Percentiles rank a stretch among this genome's conserved stretches.
Evolutionary conservation across 2,329 filamentous ascomycete species (phyloP).

Genomic region (Sarocladium strictum): DNA sequence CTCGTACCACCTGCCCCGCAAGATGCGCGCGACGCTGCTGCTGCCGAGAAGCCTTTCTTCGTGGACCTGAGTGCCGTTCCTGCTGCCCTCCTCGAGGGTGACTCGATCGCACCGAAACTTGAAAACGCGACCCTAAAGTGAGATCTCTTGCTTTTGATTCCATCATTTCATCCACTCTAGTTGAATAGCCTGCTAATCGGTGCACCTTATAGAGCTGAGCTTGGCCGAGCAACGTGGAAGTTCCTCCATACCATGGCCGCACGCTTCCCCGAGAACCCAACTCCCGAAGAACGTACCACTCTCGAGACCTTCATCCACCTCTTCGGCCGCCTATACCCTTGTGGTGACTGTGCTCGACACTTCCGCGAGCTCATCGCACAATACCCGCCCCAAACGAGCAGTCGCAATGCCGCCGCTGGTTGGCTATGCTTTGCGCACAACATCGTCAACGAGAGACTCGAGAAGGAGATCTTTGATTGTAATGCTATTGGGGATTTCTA

Average conservation of each 20-base stretch:
- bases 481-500: conserved; percentile 64
- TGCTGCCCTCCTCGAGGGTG: conserved; percentile 52
- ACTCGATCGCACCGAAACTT: conserved; percentile 72
- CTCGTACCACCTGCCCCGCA: neutral
- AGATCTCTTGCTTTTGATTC: neutral
- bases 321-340: conserved; percentile 64
- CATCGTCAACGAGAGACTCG: conserved; percentile 56
- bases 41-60: conserved; percentile 21
- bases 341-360: conserved; percentile 63
- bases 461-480: conserved; percentile 60
- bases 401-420: conserved; percentile 56
- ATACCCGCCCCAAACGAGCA: conserved; percentile 60
- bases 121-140: conserved; percentile 79
- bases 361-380: conserved; percentile 57
- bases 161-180: neutral
- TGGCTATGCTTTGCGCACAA: conserved; percentile 68
- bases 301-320: conserved; percentile 60
- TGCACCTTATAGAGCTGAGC: conserved; percentile 44
- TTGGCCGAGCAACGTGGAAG: conserved; percentile 64
- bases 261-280: conserved; percentile 61
- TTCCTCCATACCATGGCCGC: conserved; percentile 67
- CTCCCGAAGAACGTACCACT: conserved; percentile 54
- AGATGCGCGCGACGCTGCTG: conserved; percentile 12
- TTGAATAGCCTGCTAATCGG: neutral
- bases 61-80: conserved; percentile 38